Evolutionary conservation across 208 protist genomes (phyloP), one percentile per base, ranked within the genome.

Genomic region (Balamuthia mandrillaris): DNA sequence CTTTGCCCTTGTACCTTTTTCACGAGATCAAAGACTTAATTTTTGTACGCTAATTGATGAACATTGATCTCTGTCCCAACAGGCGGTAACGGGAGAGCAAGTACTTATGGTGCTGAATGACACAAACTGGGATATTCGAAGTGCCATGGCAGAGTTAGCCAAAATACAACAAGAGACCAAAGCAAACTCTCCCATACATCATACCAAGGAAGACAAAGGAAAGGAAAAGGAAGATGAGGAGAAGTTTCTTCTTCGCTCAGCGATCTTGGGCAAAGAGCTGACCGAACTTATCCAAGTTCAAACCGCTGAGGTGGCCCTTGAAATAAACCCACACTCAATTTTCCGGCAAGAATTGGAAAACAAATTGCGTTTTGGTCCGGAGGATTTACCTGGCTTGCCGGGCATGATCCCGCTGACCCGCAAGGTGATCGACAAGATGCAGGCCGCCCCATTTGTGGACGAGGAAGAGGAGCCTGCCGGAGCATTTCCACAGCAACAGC

Each of bases 231-330:
- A 21, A 3, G 70, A 31, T 0, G 70, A 79, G 16, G 29, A 79
- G 45, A 52, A 60, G 42, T 58, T 79, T 24, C 42, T 79, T 33
- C 29, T 60, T 12, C 42, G 70, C 29, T 79, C 70, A n/a, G 18
- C 42, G n/a, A 79, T 79, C 49, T 60, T 79, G n/a, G 70, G 70
- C 70, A 52, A 79, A 47, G 70, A 79, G 10, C 70, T 79, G 37
- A 47, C 51, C 45, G 74, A 82, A 14, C 31, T 82, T n/a, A 82
- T 82, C n/a, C 74, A 82, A 42, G 74, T 52, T 0, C 74, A 82
- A 42, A 45, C 27, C 33, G 31, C 18, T 27, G 44, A 65, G 10
- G 70, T 47, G 29, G 70, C 51, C n/a, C 42, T 39, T n/a, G 70
- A 79, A 47, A 47, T 47, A 31, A 47, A 79, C 24, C 74, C 74